phyloP scores from a whole-genome alignment of 306 rosid species.

The Lathyrus sativus region DNA sequence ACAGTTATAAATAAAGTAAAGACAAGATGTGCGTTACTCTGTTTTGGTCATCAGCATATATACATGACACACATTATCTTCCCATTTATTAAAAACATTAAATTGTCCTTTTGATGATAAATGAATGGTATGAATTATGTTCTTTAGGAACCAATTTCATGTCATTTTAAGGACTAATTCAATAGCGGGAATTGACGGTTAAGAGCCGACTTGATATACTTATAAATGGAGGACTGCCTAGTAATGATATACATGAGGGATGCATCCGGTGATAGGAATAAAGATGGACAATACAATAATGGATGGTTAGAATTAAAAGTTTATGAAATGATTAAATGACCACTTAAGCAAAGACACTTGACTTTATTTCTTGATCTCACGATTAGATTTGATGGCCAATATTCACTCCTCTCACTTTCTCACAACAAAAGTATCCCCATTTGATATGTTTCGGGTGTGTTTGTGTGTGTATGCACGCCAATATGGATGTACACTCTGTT shows the following conservation, averaged over 20 bases:
- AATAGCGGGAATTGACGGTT: not conserved
- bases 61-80: constrained; percentile 9
- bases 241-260: not conserved
- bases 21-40: not conserved
- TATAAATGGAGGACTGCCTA: constrained; percentile 20
- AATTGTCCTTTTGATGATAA: constrained; percentile 18
- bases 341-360: not conserved
- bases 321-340: not conserved
- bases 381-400: not conserved
- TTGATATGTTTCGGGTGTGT: not conserved
- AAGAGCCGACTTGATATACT: not conserved
- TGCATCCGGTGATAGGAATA: not conserved
- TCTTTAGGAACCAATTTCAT: constrained; percentile 28
- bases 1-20: constrained; percentile 1
- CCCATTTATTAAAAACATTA: constrained; percentile 23
- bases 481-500: constrained; percentile 17
- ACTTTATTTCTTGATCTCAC: not conserved
- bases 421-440: not conserved
- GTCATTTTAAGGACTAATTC: constrained; percentile 22
- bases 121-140: not conserved
- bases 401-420: constrained; percentile 5
- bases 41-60: constrained; percentile 9
- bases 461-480: not conserved
- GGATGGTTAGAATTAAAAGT: not conserved
- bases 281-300: not conserved